Evolutionary conservation across 179 eudicot genomes (phyloP).

Genomic region (Gypsophila paniculata): DNA sequence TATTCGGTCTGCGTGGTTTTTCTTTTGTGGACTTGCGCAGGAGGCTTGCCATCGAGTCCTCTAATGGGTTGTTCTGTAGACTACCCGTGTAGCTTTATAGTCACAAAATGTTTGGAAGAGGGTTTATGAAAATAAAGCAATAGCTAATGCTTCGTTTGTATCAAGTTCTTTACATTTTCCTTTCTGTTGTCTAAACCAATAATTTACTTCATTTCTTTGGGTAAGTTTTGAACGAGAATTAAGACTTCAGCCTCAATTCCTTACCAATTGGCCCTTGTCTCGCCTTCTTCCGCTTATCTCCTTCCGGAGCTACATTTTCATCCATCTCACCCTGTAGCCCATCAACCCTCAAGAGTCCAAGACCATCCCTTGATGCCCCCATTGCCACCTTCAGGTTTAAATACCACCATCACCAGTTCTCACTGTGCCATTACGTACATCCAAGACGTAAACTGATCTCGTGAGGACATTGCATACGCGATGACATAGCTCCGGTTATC

Average conservation of each 20-base stretch:
- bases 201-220: too few relatives aligned
- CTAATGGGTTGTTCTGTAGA: background rate
- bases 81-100: background rate
- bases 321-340: background rate
- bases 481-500: background rate
- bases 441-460: background rate
- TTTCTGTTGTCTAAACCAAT: too few relatives aligned
- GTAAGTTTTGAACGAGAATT: background rate
- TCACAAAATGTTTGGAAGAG: background rate
- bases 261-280: background rate
- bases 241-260: background rate
- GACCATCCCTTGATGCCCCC: background rate
- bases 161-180: too few relatives aligned
- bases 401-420: background rate
- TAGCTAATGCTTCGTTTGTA: background rate
- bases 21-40: background rate
- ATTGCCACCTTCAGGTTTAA: background rate
- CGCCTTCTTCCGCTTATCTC: background rate
- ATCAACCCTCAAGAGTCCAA: background rate
- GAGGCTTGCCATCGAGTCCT: background rate
- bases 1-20: background rate
- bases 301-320: too few relatives aligned
- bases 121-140: background rate
- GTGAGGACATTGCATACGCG: too few relatives aligned
- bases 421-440: background rate